These are phyloP conservation scores for Melocanna baccifera DNA, from an alignment of 176 grass and related monocot genomes.

Conservation along the genomic window DNA sequence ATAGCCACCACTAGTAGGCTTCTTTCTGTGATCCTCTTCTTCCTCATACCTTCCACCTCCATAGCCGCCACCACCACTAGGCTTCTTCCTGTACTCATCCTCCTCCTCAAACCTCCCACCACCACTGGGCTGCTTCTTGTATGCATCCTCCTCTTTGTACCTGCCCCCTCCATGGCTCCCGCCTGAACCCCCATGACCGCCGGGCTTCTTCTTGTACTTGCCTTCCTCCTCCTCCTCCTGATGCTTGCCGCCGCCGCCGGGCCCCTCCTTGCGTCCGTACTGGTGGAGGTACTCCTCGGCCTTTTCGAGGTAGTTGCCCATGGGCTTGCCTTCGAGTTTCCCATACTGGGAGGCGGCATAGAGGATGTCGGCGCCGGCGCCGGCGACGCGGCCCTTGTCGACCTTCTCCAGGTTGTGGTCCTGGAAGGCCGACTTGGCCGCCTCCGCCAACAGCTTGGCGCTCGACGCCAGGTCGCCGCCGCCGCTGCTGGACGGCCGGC, in stretches of 20 bases:
- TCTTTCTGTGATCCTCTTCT: neutral
- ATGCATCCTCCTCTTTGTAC: slow-evolving; percentile 34
- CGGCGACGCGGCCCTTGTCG: slow-evolving; percentile 71
- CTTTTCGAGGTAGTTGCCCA: slow-evolving; percentile 65
- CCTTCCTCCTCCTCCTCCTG: slow-evolving; percentile 15
- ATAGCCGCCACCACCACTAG: neutral
- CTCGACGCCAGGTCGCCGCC: slow-evolving; percentile 68
- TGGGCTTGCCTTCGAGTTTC: slow-evolving; percentile 71
- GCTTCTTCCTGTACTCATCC: slow-evolving; percentile 46
- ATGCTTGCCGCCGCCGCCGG: slow-evolving; percentile 16
- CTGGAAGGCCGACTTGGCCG: slow-evolving; percentile 63
- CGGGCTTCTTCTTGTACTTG: slow-evolving; percentile 28
- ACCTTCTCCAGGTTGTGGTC: slow-evolving; percentile 57
- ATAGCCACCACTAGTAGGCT: neutral
- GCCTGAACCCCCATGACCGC: slow-evolving; percentile 3
- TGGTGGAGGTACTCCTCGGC: slow-evolving; percentile 87
- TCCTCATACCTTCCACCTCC: neutral
- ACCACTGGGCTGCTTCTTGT: slow-evolving; percentile 25
- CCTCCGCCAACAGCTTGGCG: slow-evolving; percentile 78
- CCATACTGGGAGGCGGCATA: slow-evolving; percentile 74
- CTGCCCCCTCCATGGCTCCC: slow-evolving; percentile 27
- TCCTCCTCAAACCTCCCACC: slow-evolving; percentile 25
- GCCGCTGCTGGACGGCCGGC: slow-evolving; percentile 27
- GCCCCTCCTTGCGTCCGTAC: slow-evolving; percentile 36
- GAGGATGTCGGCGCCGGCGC: slow-evolving; percentile 66